Conservation (phyloP, 148 eudicot genomes). For the Mesembryanthemum crystallinum region DNA sequence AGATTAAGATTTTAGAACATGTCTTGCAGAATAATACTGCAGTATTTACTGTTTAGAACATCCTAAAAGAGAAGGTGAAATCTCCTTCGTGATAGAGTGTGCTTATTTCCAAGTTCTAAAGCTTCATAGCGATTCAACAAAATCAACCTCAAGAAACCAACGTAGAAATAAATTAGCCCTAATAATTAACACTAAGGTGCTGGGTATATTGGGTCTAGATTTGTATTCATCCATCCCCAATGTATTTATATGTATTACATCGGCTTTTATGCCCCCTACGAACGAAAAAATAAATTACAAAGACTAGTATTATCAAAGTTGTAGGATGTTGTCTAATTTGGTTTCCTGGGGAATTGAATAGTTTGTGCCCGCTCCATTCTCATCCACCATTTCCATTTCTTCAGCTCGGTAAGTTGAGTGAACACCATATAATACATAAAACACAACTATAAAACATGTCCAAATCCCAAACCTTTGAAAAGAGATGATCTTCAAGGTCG, state of each 20-base stretch:
- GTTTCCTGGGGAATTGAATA: conserved; percentile 30
- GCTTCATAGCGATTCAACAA: neutral
- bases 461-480: conserved; percentile 64
- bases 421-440: conserved; percentile 68
- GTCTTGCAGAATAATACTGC: too few species aligned
- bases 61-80: too few species aligned
- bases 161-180: too few species aligned
- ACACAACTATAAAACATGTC: conserved; percentile 54
- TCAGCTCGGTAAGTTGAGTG: conserved; percentile 64
- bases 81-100: too few species aligned
- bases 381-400: conserved; percentile 32
- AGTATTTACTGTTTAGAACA: too few species aligned
- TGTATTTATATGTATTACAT: neutral
- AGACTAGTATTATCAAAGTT: conserved; percentile 17
- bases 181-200: neutral
- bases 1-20: too few species aligned
- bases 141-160: neutral
- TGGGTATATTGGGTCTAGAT: too few species aligned
- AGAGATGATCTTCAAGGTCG: conserved; percentile 44
- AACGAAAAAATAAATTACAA: neutral
- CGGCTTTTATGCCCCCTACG: neutral
- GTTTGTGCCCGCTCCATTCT: conserved; percentile 28
- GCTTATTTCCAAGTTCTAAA: neutral
- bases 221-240: too few species aligned
- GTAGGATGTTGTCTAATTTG: conserved; percentile 40